Evolutionary conservation across 23 red algal species (phyloP).

Genomic region (Chondrus crispus): DNA sequence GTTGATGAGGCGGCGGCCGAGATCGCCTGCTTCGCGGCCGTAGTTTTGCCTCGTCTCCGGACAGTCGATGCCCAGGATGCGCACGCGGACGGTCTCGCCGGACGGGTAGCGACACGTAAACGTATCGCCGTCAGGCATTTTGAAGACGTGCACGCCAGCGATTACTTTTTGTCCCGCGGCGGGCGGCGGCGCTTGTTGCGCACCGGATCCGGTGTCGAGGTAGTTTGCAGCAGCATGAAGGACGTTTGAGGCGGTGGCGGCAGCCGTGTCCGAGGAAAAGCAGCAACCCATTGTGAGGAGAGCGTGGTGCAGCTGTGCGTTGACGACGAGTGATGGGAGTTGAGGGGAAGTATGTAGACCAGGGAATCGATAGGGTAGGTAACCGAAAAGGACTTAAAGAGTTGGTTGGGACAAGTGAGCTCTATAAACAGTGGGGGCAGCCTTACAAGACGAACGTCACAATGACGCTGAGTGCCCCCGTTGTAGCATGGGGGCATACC

Average conservation of each 20-base stretch:
- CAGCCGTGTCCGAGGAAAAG: not conserved
- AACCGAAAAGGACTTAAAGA: too few relatives aligned
- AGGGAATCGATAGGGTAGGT: too few relatives aligned
- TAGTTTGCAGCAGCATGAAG: not conserved
- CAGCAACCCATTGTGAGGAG: not conserved
- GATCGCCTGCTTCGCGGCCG: constrained; percentile 46
- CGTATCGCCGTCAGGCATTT: constrained; percentile 70
- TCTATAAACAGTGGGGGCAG: too few relatives aligned
- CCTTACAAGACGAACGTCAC: too few relatives aligned
- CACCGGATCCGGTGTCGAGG: not conserved
- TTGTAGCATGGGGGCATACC: too few relatives aligned
- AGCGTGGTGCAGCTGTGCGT: not conserved
- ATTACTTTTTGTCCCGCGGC: not conserved
- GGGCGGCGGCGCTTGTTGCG: not conserved
- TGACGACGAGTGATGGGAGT: not conserved
- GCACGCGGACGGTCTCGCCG: constrained; percentile 52
- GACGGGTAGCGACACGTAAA: constrained; percentile 30
- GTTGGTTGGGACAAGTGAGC: too few relatives aligned
- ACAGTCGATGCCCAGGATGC: constrained; percentile 55
- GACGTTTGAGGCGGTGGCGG: not conserved
- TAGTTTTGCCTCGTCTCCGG: constrained; percentile 68
- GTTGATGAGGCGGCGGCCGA: constrained; percentile 31
- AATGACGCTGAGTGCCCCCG: too few relatives aligned
- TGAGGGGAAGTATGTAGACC: too few relatives aligned
- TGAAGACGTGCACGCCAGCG: constrained; percentile 31